Base-by-base conservation (phyloP, 352 stramenopile species). In the Phytophthora fragariae region DNA sequence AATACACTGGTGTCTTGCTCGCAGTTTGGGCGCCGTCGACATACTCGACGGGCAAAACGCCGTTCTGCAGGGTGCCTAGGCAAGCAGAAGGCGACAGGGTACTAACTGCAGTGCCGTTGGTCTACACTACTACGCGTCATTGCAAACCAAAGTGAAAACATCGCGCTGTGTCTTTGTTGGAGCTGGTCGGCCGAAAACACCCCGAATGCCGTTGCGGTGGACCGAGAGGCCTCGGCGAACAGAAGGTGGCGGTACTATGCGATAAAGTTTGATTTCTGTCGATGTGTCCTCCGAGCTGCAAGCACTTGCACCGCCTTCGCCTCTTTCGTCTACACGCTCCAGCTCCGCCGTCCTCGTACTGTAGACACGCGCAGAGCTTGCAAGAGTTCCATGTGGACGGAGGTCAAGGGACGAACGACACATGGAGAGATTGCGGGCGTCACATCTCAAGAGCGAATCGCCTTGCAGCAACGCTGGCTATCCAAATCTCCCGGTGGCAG, bases 1-100 rank as follows among this genome's bases (percentile, higher is more conserved):
- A 27, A 27, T 27, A 27, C 24, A 27, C 24, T 27, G 24, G 2
- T 27, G 24, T 27, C 24, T 27, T 80, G 15, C 72, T 96, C n/a
- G 58, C 90, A 8, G 72, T 93, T 10, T 88, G 87, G 70, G 78
- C 85, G 3, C 77, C 83, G 1, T 91, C 59, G 82, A 93, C 47
- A 57, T 95, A 17, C 77, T 93, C 14, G 89, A 96, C 56, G 83
- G 83, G 0, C 68, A 92, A 46, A 94, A 97, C 59, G 76, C 72
- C 17, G 73, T 92, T 5, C 70, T 85, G 29, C 85, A 95, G 70
- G 91, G 89, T 24, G 19, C 19, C 19, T 21, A 21, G 19, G 19
- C 19, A 21, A 21, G 19, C 19, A 21, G 19, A 21, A 21, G 19
- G 19, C 19, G 19, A 21, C 19, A 21, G 19, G 19, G 19, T 21